Percentiles rank a stretch among this genome's conserved stretches.
Conservation (phyloP, 2,329 filamentous ascomycete species). For the Hirsutella thompsonii region DNA sequence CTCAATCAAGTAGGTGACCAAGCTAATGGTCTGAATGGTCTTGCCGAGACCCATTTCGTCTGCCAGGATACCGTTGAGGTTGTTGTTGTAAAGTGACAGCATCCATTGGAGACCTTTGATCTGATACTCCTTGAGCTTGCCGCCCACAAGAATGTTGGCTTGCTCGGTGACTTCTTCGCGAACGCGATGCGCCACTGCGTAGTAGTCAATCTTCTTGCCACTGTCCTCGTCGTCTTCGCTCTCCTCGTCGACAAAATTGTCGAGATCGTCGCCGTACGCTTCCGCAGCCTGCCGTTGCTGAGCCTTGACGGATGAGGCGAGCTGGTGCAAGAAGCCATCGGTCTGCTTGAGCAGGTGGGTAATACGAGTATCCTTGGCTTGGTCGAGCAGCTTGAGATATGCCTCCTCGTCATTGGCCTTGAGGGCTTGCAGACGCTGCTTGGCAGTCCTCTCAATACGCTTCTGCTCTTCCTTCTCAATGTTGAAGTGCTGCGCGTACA, state of each 20-base stretch:
- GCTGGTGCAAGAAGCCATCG: constrained; percentile 91
- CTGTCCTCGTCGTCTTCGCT: constrained; percentile 59
- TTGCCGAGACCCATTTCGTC: constrained; percentile 99
- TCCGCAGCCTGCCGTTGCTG: constrained; percentile 79
- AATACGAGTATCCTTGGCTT: constrained; percentile 98
- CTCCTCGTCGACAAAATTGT: constrained; percentile 43
- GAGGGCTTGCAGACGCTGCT: constrained; percentile 96
- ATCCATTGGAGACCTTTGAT: constrained; percentile 99
- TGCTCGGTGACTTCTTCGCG: constrained; percentile 84
- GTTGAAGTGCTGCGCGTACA: constrained; percentile 81
- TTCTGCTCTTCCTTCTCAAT: constrained; percentile 99
- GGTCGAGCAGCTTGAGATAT: constrained; percentile 92
- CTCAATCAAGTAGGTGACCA: constrained; percentile 96
- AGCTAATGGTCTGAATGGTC: constrained; percentile 96
- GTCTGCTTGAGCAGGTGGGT: constrained; percentile 94
- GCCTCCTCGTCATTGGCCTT: constrained; percentile 99
- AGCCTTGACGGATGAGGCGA: constrained; percentile 85
- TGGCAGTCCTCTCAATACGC: constrained; percentile 90
- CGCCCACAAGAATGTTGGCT: constrained; percentile 77
- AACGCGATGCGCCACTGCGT: constrained; percentile 90
- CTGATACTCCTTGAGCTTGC: constrained; percentile 92
- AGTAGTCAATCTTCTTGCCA: constrained; percentile 88
- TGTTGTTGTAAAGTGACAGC: constrained; percentile 99
- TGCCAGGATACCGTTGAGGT: constrained; percentile 94
- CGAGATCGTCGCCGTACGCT: constrained; percentile 56